Base-by-base conservation (phyloP, 305 asterid species). In the Lippia alba region DNA sequence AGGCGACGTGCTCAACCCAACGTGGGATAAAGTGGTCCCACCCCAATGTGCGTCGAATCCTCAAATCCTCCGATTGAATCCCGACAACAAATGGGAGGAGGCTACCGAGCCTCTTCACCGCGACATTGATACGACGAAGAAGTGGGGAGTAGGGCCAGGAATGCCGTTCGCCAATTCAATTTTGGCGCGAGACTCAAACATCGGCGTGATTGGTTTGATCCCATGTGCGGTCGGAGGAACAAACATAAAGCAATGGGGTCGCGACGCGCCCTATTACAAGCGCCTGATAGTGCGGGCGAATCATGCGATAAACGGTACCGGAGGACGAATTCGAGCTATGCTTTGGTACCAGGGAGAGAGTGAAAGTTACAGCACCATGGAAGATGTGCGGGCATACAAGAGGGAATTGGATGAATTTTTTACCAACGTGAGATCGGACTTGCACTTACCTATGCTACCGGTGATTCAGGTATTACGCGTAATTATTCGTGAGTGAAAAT, bases 331-430 rank as follows among this genome's bases (percentile, higher is more conserved):
- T 40, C 64, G 46, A 19, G 82, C 83, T 0, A 44, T 85, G 48
- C 62, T 80, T 6, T 85, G 89, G 85, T 85, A 80, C 51, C 87
- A 85, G 57, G 89, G 89, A 9, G 89, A 82, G 68, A 82, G 82
- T 24, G 87, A 85, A 36, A 36, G 41, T 36, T 36, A 1, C 9
- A 36, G 41, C 5, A 36, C 41, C 9, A 36, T 8, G 9, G 9
- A 36, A 8, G 41, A 44, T 4, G 49, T 11, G 14, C 12, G 4
- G 49, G 8, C 49, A 11, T 44, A 44, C 49, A 44, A 44, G 14
- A 44, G 12, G 49, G 14, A 11, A 44, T 44, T 44, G 49, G 49
- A 44, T 1, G 14, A 11, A 10, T 44, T 44, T 10, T 44, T 44
- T 11, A 8, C 49, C 49, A 11, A 44, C 3, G 49, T 44, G 49